phyloP scores from a whole-genome alignment of 495 filamentous ascomycete species.

The Neurospora tetrasperma region DNA sequence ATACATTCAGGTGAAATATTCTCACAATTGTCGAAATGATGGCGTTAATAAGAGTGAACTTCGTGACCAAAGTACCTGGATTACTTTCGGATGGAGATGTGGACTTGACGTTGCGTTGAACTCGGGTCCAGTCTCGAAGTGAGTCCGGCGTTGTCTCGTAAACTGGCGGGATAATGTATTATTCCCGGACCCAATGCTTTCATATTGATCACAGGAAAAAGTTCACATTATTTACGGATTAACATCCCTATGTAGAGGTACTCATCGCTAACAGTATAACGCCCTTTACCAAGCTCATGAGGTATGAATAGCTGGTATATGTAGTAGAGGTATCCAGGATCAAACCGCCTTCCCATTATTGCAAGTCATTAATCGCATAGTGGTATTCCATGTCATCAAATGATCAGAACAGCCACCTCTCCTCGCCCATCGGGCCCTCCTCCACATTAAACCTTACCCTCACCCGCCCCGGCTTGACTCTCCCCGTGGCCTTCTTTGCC shows the following conservation, averaged over 20 bases:
- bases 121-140: too few relatives aligned
- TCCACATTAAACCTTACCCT: neutral
- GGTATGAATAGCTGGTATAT: neutral
- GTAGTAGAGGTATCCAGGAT: neutral
- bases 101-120: too few relatives aligned
- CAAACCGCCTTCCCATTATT: neutral
- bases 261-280: neutral
- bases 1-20: too few relatives aligned
- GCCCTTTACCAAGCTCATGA: neutral
- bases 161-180: too few relatives aligned
- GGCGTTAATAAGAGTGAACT: too few relatives aligned
- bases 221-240: neutral
- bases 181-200: too few relatives aligned
- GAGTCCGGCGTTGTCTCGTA: too few relatives aligned
- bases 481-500: neutral
- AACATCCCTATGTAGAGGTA: neutral
- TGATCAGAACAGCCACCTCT: neutral
- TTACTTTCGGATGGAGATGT: too few relatives aligned
- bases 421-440: neutral
- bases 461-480: neutral
- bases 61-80: too few relatives aligned
- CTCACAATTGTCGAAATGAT: too few relatives aligned
- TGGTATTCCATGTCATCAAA: neutral
- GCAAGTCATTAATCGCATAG: neutral
- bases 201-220: neutral